Percentiles rank a stretch among this genome's conserved stretches.
phyloP scores from a whole-genome alignment of 1,284 basidiomycete genomes.

The Malassezia sp. region DNA sequence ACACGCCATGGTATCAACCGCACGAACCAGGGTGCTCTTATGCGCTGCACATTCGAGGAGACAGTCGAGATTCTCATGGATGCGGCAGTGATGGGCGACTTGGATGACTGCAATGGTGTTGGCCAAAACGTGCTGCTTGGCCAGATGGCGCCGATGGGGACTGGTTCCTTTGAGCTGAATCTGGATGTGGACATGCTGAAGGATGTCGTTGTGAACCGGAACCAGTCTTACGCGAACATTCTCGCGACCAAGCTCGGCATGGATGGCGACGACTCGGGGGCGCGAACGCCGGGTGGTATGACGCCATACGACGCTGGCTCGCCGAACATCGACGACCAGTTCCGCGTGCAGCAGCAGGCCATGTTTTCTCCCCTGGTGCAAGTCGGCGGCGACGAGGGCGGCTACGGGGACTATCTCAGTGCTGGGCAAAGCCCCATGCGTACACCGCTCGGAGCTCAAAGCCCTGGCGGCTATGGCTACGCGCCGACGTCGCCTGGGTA shows the following conservation, averaged over 20 bases:
- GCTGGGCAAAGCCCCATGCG: slow-evolving; percentile 66
- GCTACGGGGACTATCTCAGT: slow-evolving; percentile 56
- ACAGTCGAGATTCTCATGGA: slow-evolving; percentile 99
- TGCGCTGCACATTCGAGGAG: slow-evolving; percentile 98
- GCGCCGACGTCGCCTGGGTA: slow-evolving; percentile 42
- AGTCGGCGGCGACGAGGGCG: slow-evolving; percentile 68
- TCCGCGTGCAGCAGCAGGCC: slow-evolving; percentile 63
- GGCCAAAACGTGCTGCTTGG: slow-evolving; percentile 98
- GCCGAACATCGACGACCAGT: slow-evolving; percentile 52
- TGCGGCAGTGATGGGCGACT: slow-evolving; percentile 91
- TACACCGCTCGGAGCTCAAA: slow-evolving; percentile 39
- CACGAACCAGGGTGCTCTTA: slow-evolving; percentile 62
- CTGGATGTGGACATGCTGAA: slow-evolving; percentile 97
- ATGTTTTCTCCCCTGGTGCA: slow-evolving; percentile 90
- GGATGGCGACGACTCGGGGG: slow-evolving; percentile 25
- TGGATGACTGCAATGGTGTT: slow-evolving; percentile 93
- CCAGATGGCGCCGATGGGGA: slow-evolving; percentile 74
- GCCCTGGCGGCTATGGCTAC: slow-evolving; percentile 41
- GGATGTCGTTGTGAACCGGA: slow-evolving; percentile 94
- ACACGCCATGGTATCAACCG: slow-evolving; percentile 99
- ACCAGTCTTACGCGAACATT: slow-evolving; percentile 56
- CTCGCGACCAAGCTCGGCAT: slow-evolving; percentile 48
- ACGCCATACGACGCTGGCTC: slow-evolving; percentile 59
- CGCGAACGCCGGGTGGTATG: slow-evolving; percentile 42
- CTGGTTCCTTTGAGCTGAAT: slow-evolving; percentile 74